Evolutionary conservation across 2,329 filamentous ascomycete genomes (phyloP).

Genomic region (Fusarium sterilihyphosum): DNA sequence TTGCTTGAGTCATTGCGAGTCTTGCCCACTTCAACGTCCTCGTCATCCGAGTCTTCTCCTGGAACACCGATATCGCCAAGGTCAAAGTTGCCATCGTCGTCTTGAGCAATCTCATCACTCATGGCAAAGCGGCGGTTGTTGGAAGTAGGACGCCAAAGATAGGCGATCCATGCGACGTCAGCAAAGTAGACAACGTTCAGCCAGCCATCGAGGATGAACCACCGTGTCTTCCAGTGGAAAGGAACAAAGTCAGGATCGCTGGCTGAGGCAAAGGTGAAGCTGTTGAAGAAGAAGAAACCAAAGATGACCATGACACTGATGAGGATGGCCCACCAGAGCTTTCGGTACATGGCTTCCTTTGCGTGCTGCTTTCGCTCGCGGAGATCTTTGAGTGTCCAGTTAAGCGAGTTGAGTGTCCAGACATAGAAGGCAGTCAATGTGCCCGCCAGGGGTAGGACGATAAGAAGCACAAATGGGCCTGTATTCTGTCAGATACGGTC

Average conservation of each 20-base stretch:
- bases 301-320: slow-evolving; percentile 95
- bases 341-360: slow-evolving; percentile 96
- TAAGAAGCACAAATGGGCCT: slow-evolving; percentile 90
- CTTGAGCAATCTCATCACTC: slow-evolving; percentile 98
- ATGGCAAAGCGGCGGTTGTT: slow-evolving; percentile 98
- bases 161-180: slow-evolving; percentile 92
- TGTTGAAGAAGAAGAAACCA: slow-evolving; percentile 98
- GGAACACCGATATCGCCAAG: slow-evolving; percentile 89
- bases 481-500: slow-evolving; percentile 31
- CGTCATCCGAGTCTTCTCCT: slow-evolving; percentile 66
- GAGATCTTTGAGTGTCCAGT: slow-evolving; percentile 95
- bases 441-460: slow-evolving; percentile 89
- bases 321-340: slow-evolving; percentile 98
- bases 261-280: slow-evolving; percentile 89
- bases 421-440: slow-evolving; percentile 98
- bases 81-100: slow-evolving; percentile 94
- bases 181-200: slow-evolving; percentile 95
- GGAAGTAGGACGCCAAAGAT: slow-evolving; percentile 94
- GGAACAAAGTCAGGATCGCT: slow-evolving; percentile 90
- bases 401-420: slow-evolving; percentile 97
- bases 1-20: slow-evolving; percentile 39
- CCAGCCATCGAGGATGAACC: slow-evolving; percentile 98
- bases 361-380: slow-evolving; percentile 91
- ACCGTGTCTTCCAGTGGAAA: slow-evolving; percentile 95
- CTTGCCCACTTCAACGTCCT: slow-evolving; percentile 63